Evolutionary conservation across 805 yeast species (phyloP), one percentile per base, ranked within the genome.

Genomic region (Kazachstania psychrophila): DNA sequence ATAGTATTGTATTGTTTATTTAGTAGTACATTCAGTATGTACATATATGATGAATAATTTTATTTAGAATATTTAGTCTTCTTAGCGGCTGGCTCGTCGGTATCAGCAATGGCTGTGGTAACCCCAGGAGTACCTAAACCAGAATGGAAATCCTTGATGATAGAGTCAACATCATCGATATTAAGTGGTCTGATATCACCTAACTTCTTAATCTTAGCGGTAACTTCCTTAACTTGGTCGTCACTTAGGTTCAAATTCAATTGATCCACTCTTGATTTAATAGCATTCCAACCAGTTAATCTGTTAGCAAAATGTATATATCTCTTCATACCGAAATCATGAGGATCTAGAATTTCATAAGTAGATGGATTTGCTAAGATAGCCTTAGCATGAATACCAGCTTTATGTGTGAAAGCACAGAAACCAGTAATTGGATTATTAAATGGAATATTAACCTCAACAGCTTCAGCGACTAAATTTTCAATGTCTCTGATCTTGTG

Each of bases 341-440:
- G 68, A 41, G 98, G 98, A 60, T 82, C 84, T 61, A 89, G 73
- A 56, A 89, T 89, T 70, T 89, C 98, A 62, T 89, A 89, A 13
- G 97, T 92, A 32, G 96, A 86, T 43, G 98, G 98, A 68, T 89
- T 89, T 43, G 98, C 98, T 50, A 89, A 75, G 51, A 89, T 89
- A 38, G 97, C 97, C 73, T 92, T 89, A 52, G 98, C 97, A 64
- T 89, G 98, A 60, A 89, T 88, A 66, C 98, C 98, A 38, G 98
- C 98, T 73, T 89, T 89, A 70, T 89, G 98, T 42, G 98, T 89
- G 70, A 89, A 89, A 26, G 98, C 98, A 72, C 97, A 89, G 80
- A 89, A 92, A 19, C 98, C 98, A 27, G 98, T 89, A 62, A 89
- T 86, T 51, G 97, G 97, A 70, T 92, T 89, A 73, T 89, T 89